Conservation (phyloP, 2,329 filamentous ascomycete species). For the Fusarium pilosicola region DNA sequence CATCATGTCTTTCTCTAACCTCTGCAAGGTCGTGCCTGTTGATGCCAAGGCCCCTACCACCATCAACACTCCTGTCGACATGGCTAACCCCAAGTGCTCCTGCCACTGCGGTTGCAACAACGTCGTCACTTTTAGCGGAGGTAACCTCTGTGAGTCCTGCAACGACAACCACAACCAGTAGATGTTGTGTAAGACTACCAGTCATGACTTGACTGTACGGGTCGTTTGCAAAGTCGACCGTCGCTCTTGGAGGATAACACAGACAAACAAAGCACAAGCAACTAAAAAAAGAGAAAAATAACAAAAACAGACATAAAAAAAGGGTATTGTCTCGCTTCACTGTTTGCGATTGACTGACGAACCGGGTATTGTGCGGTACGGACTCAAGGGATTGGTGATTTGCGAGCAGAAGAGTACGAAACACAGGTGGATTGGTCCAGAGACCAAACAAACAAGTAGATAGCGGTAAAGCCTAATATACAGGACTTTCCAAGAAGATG, state of each 20-base stretch:
- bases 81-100: background rate
- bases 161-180: background rate
- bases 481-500: background rate
- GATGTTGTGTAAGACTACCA: background rate
- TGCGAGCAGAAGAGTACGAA: background rate
- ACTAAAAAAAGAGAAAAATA: background rate
- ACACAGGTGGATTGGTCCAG: background rate
- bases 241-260: background rate
- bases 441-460: background rate
- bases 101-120: background rate
- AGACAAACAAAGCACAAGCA: background rate
- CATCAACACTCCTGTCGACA: background rate
- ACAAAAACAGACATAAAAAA: background rate
- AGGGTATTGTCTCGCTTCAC: background rate
- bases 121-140: background rate
- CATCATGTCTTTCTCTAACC: background rate
- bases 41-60: background rate
- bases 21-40: background rate
- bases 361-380: background rate
- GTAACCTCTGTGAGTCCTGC: background rate
- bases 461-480: background rate
- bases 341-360: background rate
- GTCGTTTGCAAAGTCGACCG: background rate
- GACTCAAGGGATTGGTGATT: background rate
- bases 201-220: background rate